Conservation (phyloP, 2,329 filamentous ascomycete genomes). For the Cercospora beticola region DNA sequence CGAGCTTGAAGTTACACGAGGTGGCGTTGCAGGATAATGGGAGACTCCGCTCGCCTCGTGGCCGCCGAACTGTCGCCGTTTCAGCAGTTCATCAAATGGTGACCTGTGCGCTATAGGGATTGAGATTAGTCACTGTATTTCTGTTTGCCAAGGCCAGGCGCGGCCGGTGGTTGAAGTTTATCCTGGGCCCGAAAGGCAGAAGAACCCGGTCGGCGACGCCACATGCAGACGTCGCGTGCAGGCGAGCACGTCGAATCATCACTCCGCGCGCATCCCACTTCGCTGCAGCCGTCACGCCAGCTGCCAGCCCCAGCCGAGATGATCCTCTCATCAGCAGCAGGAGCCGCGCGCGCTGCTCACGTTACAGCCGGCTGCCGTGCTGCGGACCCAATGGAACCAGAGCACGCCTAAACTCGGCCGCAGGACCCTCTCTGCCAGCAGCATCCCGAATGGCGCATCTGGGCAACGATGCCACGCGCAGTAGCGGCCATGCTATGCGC, state of each 20-base stretch:
- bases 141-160: neutral
- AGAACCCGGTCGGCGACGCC: neutral
- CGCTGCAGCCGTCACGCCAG: neutral
- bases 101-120: neutral
- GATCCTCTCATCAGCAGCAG: neutral
- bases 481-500: constrained; percentile 8
- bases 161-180: neutral
- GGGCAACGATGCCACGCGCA: constrained; percentile 10
- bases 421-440: neutral
- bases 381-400: neutral
- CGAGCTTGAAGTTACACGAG: neutral
- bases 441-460: constrained; percentile 6
- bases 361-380: neutral
- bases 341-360: neutral
- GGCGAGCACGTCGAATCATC: constrained; percentile 3
- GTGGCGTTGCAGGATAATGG: neutral
- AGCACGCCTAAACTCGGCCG: neutral
- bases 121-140: neutral
- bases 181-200: neutral
- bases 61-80: neutral
- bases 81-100: neutral
- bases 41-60: neutral
- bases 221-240: neutral
- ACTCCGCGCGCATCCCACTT: neutral
- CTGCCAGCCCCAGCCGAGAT: neutral